Conservation (phyloP, 768 basidiomycete species). For the Naganishia vishniacii region DNA sequence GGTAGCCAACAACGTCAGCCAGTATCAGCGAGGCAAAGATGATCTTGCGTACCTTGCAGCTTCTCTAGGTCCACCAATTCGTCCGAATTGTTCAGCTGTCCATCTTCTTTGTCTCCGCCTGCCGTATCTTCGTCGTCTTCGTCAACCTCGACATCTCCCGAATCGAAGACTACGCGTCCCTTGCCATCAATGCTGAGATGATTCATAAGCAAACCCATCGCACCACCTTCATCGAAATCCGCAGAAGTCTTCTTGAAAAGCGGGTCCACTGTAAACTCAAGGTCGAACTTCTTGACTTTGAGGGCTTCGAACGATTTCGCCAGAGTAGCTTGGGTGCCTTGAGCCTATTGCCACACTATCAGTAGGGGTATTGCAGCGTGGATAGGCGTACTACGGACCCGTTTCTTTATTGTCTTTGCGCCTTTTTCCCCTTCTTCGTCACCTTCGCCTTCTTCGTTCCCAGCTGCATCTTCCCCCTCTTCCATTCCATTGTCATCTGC, state of each 20-base stretch:
- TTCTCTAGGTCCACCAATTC: constrained; percentile 54
- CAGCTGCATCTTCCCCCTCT: constrained; percentile 58
- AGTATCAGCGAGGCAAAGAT: constrained; percentile 39
- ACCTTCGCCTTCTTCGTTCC: constrained; percentile 23
- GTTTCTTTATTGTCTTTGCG: constrained; percentile 22
- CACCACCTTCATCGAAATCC: constrained; percentile 98
- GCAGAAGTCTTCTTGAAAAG: constrained; percentile 96
- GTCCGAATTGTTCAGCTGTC: constrained; percentile 53
- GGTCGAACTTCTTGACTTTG: constrained; percentile 83
- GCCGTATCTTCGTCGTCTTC: constrained; percentile 69
- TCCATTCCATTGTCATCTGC: constrained; percentile 59
- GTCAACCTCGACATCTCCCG: constrained; percentile 68
- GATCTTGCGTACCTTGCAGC: constrained; percentile 46
- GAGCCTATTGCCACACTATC: constrained; percentile 39
- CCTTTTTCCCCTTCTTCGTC: constrained; percentile 55
- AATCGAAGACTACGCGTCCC: constrained; percentile 90
- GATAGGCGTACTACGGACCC: constrained; percentile 43
- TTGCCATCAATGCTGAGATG: constrained; percentile 80
- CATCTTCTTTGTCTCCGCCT: constrained; percentile 56
- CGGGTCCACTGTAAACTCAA: constrained; percentile 94
- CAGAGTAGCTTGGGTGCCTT: constrained; percentile 72
- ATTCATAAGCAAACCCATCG: constrained; percentile 92
- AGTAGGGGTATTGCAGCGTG: not conserved
- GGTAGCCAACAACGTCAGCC: constrained; percentile 46
- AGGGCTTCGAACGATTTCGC: constrained; percentile 77